These are phyloP conservation scores for Sarocladiaceae sp. DNA, from an alignment of 2,329 filamentous ascomycete species.

Conservation along the genomic window DNA sequence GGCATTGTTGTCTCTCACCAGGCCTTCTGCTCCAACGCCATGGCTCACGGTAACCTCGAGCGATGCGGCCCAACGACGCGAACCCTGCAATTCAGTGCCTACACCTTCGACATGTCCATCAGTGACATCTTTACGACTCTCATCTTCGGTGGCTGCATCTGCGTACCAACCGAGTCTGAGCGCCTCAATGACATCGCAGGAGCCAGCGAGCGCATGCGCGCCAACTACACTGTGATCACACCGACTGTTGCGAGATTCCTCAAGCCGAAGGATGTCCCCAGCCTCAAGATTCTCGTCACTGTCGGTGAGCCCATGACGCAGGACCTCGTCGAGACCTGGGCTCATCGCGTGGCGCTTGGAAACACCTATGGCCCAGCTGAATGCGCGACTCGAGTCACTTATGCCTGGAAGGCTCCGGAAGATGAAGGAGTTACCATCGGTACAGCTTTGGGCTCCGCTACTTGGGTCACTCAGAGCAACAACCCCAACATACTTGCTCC, in stretches of 20 bases:
- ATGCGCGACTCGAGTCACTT: constrained; percentile 21
- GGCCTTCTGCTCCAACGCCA: too few species aligned
- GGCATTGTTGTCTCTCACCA: too few species aligned
- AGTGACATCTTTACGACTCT: constrained; percentile 14
- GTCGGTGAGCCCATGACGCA: constrained; percentile 16
- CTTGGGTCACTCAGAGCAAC: constrained; percentile 19
- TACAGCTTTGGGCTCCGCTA: too few species aligned
- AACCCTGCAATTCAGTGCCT: constrained; percentile 14
- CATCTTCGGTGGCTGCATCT: constrained; percentile 10
- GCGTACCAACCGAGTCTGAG: constrained; percentile 13
- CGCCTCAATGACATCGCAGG: constrained; percentile 14
- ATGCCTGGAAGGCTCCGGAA: too few species aligned
- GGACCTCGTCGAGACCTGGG: constrained; percentile 13
- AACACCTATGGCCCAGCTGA: constrained; percentile 37
- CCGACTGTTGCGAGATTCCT: constrained; percentile 13
- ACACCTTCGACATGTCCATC: constrained; percentile 15
- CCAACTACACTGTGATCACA: constrained; percentile 13
- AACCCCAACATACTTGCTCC: constrained; percentile 15
- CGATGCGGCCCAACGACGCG: too few species aligned
- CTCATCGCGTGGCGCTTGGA: constrained; percentile 23
- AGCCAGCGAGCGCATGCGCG: constrained; percentile 12
- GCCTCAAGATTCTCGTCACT: constrained; percentile 9
- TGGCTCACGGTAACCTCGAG: too few species aligned
- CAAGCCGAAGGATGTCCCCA: constrained; percentile 10
- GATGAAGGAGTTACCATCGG: too few species aligned